Evolutionary conservation across 2,329 filamentous ascomycete genomes (phyloP), one percentile per base, ranked within the genome.

Genomic region (Colletotrichum sp.): DNA sequence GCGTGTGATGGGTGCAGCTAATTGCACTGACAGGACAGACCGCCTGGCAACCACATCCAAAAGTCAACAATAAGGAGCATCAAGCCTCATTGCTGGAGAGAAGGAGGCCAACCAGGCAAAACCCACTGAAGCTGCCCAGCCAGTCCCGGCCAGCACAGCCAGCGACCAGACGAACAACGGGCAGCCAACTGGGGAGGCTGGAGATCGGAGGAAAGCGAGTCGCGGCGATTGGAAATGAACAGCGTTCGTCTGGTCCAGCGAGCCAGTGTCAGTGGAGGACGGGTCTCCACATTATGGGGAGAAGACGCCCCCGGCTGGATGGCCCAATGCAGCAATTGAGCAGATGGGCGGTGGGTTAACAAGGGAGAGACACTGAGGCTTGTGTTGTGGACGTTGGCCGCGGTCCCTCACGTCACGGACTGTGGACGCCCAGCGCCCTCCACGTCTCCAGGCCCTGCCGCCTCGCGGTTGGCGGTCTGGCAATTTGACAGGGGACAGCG

Each of bases 171-270:
- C 36, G 57, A 52, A 63, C 55, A 70, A 67, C 57, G 43, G 67
- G 63, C 55, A 72, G 34, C 34, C 32, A 57, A 72, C 63, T 63
- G 63, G 69, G 69, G 73, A 68, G 73, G 73, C 63, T 73, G 64
- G 69, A 68, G 39, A 61, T 72, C 69, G 69, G 55, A 72, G 39
- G 39, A 67, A 30, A 52, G 73, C 74, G 74, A 74, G 65, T 74
- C 74, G 67, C 28, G 59, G 43, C 59, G 59, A 74, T 76, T 76
- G 71, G 74, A 74, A 76, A 74, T 76, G 65, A 61, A 60, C 64
- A 70, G 71, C 66, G 74, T 71, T 76, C 74, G 60, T 76, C 74
- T 76, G 74, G 74, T 65, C 48, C 65, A n/a, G 70, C 18, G 12
- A 52, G 61, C 65, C 71, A 74, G 59, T 61, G 48, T 36, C 48